Evolutionary conservation across 1,139 yeast species (phyloP).

Genomic region (Lizanozyma gosingica): DNA sequence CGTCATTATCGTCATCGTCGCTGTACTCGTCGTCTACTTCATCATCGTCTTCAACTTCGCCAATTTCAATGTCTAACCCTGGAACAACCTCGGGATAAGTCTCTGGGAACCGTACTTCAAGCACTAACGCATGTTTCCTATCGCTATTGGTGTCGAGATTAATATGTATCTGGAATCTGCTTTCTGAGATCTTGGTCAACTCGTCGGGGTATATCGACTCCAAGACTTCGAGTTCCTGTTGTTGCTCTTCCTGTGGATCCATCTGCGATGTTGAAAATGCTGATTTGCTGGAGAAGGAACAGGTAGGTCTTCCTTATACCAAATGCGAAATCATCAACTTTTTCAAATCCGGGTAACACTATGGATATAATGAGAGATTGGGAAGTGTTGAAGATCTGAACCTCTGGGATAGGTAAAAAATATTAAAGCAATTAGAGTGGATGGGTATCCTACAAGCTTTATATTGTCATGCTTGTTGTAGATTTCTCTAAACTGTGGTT

Average conservation of each 20-base stretch:
- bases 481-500: too few relatives aligned
- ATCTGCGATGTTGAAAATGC: too few relatives aligned
- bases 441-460: too few relatives aligned
- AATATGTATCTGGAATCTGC: constrained; percentile 38
- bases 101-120: constrained; percentile 60
- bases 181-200: constrained; percentile 34
- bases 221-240: constrained; percentile 73
- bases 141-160: constrained; percentile 52
- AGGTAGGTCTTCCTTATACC: too few relatives aligned
- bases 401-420: too few relatives aligned
- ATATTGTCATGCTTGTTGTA: too few relatives aligned
- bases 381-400: too few relatives aligned
- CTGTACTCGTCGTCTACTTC: constrained; percentile 35
- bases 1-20: constrained; percentile 38
- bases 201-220: constrained; percentile 94
- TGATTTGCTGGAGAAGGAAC: too few relatives aligned
- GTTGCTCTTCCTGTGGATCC: constrained; percentile 70
- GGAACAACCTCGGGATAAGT: constrained; percentile 69
- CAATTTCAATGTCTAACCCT: constrained; percentile 31
- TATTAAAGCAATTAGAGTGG: too few relatives aligned
- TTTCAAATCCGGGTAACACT: too few relatives aligned
- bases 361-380: too few relatives aligned
- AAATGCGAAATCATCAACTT: too few relatives aligned
- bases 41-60: constrained; percentile 23
- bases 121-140: constrained; percentile 40